Evolutionary conservation across 2,329 filamentous ascomycete genomes (phyloP).

Genomic region (Sclerotinia sclerotiorum): DNA sequence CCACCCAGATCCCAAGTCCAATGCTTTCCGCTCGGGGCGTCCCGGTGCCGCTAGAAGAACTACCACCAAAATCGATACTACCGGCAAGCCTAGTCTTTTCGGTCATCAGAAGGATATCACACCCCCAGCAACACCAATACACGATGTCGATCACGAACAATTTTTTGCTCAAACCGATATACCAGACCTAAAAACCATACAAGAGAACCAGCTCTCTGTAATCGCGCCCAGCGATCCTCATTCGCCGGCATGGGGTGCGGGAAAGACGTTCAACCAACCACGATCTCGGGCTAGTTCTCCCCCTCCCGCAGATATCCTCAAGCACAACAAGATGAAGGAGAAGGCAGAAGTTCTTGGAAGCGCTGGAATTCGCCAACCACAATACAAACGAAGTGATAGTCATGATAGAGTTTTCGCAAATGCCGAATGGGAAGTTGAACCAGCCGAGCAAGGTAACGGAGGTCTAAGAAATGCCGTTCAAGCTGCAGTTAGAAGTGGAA

Average conservation of each 20-base stretch:
- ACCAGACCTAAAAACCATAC: constrained; percentile 48
- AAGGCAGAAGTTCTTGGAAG: constrained; percentile 60
- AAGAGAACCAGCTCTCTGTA: constrained; percentile 51
- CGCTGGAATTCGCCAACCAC: constrained; percentile 58
- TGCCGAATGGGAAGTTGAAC: constrained; percentile 80
- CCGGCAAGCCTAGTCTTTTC: constrained; percentile 47
- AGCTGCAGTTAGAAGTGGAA: constrained; percentile 69
- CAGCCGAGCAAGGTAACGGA: constrained; percentile 87
- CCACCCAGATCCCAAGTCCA: background rate
- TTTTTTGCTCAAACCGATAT: constrained; percentile 60
- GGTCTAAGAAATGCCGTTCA: constrained; percentile 86
- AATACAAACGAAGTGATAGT: constrained; percentile 57
- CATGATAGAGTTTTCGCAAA: constrained; percentile 70
- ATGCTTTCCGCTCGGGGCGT: constrained; percentile 27
- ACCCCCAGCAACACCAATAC: constrained; percentile 40
- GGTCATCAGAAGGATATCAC: constrained; percentile 36
- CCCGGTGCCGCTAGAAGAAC: constrained; percentile 38
- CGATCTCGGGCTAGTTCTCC: constrained; percentile 71
- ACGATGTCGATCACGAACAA: constrained; percentile 45
- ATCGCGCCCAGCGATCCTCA: constrained; percentile 70
- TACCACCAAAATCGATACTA: constrained; percentile 56
- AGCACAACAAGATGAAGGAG: constrained; percentile 58
- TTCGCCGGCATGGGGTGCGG: constrained; percentile 70
- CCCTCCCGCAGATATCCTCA: constrained; percentile 73
- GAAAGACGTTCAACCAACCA: constrained; percentile 57